Evolutionary conservation across 139 green algal species (phyloP), one percentile per base, ranked within the genome.

Genomic region (Astrephomene gubernaculifera): DNA sequence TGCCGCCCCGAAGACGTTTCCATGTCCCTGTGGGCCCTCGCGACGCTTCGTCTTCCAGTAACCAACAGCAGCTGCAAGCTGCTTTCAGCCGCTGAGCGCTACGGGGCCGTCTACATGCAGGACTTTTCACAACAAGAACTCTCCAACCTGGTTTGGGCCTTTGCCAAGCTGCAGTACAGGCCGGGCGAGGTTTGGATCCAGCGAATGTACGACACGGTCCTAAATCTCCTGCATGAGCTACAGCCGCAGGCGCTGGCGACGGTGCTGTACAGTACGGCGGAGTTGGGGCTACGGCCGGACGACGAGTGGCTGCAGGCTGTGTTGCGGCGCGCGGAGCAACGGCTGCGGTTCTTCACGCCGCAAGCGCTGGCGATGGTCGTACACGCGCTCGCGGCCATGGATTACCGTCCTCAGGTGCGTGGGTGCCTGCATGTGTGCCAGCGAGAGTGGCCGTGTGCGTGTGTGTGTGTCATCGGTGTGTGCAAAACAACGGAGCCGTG

Each of bases 151-250:
- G 25, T 78, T 36, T 86, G 79, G 79, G 79, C 65, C 10, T 8
- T 86, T 45, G 79, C 65, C 25, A 22, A 25, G 45, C 79, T 86
- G 79, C 65, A 86, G 64, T 45, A 86, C 79, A 17, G 25, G 79
- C 79, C 79, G 8, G 35, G 29, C 24, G 25, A 2, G 3, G 79
- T 31, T 8, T 79, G 67, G 45, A 31, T 53, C 24, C 3, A 2
- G 45, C 8, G 12, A 2, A 65, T 86, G 65, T 68, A 70, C 65
- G 79, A 24, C 29, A 25, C 35, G 33, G 35, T 78, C 1, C 5
- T 1, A 17, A 8, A 29, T 25, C 33, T 57, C 44, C 79, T 86
- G 27, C n/a, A 24, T 25, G 79, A 76, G 35, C 36, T 86, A 36
- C 35, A 33, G 65, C 79, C 79, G 49, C 79, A 70, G 31, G 79